Evolutionary conservation across 2,329 filamentous ascomycete genomes (phyloP).

Genomic region (Xylaria sp.): DNA sequence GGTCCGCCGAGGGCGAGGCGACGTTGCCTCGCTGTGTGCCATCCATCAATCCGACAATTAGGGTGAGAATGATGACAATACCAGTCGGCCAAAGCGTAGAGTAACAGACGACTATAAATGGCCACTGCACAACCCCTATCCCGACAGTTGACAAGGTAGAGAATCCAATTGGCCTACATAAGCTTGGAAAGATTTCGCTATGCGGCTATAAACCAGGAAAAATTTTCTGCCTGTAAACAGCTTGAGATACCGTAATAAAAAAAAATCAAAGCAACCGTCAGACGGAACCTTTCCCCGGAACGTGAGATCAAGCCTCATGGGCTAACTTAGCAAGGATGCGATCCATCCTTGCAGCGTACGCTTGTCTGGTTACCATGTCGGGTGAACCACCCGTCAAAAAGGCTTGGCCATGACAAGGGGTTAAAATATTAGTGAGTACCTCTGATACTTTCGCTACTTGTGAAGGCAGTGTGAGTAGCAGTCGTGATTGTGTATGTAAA

Average conservation of each 20-base stretch:
- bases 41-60: not conserved
- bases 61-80: constrained; percentile 10
- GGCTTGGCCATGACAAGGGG: constrained; percentile 26
- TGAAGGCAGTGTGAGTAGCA: not conserved
- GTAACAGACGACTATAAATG: constrained; percentile 6
- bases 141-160: constrained; percentile 18
- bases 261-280: constrained; percentile 24
- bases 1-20: constrained; percentile 15
- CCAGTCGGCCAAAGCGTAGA: constrained; percentile 2
- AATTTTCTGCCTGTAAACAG: constrained; percentile 25
- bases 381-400: constrained; percentile 14
- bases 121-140: constrained; percentile 20
- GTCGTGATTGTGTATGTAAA: too few species aligned
- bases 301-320: constrained; percentile 29
- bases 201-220: constrained; percentile 26
- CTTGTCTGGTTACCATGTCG: constrained; percentile 28
- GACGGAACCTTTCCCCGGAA: constrained; percentile 37
- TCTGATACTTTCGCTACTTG: not conserved
- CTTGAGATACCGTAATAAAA: constrained; percentile 21
- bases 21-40: not conserved
- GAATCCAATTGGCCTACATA: constrained; percentile 17
- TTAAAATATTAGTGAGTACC: constrained; percentile 12
- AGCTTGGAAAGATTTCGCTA: constrained; percentile 22
- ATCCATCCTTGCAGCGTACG: constrained; percentile 22
- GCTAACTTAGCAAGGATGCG: constrained; percentile 29